These are phyloP conservation scores for Microcyclosporella mali DNA, from an alignment of 2,329 filamentous ascomycete genomes.

Conservation along the genomic window DNA sequence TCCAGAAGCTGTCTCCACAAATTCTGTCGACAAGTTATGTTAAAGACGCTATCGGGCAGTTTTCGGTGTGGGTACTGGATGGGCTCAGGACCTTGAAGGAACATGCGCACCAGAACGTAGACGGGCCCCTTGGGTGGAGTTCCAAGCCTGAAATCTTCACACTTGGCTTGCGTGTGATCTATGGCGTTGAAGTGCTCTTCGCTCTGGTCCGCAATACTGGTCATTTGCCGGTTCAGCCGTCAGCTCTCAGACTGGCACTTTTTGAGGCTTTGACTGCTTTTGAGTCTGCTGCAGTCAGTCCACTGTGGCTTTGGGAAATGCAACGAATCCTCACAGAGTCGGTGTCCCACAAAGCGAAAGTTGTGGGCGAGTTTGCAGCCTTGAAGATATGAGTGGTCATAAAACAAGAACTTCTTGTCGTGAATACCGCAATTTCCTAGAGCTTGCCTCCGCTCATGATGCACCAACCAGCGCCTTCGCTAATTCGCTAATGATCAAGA, in stretches of 20 bases:
- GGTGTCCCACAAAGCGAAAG: constrained; percentile 12
- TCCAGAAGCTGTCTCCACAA: constrained; percentile 33
- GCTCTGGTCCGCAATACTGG: constrained; percentile 17
- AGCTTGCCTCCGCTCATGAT: neutral
- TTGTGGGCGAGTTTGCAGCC: neutral
- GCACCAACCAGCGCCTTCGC: constrained; percentile 6
- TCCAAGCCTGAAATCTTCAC: constrained; percentile 60
- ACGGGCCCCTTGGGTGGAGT: constrained; percentile 66
- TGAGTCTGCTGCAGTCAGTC: constrained; percentile 26
- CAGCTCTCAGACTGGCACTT: constrained; percentile 26
- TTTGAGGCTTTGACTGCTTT: constrained; percentile 23
- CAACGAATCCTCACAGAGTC: constrained; percentile 30
- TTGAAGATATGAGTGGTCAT: neutral
- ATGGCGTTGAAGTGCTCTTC: constrained; percentile 37
- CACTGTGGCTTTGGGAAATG: constrained; percentile 33
- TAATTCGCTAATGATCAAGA: constrained; percentile 1
- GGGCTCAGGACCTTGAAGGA: constrained; percentile 44
- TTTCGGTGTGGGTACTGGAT: constrained; percentile 43
- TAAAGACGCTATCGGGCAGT: constrained; percentile 7
- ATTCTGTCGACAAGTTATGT: constrained; percentile 24
- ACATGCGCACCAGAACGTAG: constrained; percentile 36
- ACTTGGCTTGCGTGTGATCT: constrained; percentile 46
- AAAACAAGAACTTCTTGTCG: neutral
- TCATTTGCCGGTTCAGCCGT: constrained; percentile 18
- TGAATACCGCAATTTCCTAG: neutral